These are phyloP conservation scores for Parachlorella kessleri DNA, from an alignment of 139 green algal genomes.

Conservation along the genomic window DNA sequence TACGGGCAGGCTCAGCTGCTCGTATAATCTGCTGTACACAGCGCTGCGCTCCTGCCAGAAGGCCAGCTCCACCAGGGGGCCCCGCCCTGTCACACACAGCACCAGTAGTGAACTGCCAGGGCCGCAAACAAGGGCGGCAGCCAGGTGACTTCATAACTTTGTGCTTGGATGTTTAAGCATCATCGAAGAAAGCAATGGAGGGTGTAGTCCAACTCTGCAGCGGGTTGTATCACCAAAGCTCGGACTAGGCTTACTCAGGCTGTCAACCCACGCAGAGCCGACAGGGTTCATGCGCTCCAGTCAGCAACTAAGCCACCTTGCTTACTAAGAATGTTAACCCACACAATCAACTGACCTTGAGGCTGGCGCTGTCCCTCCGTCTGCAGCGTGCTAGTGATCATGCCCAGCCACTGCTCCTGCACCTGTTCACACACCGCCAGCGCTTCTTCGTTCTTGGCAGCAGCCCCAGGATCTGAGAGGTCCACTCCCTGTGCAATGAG, in stretches of 20 bases:
- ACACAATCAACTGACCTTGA: no score
- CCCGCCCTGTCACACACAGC: not conserved
- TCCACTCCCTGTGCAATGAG: not conserved
- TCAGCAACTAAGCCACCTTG: no score
- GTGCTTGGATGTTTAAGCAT: no score
- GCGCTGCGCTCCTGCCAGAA: conserved; percentile 84
- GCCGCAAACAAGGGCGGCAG: not conserved
- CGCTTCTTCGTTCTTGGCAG: conserved; percentile 2
- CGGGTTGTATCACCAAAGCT: no score
- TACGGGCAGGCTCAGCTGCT: conserved; percentile 81
- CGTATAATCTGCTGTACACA: conserved; percentile 72
- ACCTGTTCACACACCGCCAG: conserved; percentile 22
- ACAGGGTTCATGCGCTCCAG: no score
- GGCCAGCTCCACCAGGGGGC: conserved; percentile 87
- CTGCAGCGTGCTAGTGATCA: not conserved
- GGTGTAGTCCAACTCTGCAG: not conserved
- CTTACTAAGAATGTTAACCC: no score
- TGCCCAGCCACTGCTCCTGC: conserved; percentile 16
- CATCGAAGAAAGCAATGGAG: no score
- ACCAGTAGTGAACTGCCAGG: not conserved
- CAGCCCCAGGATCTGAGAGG: not conserved
- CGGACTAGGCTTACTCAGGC: no score
- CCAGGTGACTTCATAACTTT: not conserved
- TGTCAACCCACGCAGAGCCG: no score
- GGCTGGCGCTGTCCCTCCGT: not conserved